phyloP scores from a whole-genome alignment of 352 stramenopile genomes.

The Pythium aphanidermatum region DNA sequence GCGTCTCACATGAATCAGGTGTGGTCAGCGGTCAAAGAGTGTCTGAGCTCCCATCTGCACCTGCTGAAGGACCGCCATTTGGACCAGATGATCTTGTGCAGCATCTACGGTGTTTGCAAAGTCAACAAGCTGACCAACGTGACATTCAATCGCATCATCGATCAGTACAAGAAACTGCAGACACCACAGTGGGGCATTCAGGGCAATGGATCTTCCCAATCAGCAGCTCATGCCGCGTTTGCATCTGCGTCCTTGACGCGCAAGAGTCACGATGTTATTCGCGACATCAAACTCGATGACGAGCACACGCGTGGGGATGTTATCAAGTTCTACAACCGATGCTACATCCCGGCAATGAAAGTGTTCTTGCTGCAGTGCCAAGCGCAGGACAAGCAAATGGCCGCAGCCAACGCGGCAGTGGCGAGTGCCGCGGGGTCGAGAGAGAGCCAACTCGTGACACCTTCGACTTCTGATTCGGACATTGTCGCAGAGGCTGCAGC shows the following conservation, averaged over 20 bases:
- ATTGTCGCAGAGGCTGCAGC: conserved; percentile 72
- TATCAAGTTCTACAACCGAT: conserved; percentile 89
- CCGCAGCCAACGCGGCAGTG: conserved; percentile 59
- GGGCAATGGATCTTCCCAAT: conserved; percentile 5
- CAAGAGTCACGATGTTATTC: conserved; percentile 58
- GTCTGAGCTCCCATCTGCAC: conserved; percentile 52
- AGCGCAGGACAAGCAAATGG: conserved; percentile 74
- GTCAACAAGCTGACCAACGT: conserved; percentile 64
- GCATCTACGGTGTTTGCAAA: conserved; percentile 83
- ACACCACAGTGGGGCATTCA: conserved; percentile 27
- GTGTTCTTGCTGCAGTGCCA: conserved; percentile 84
- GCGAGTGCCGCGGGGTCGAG: conserved; percentile 25
- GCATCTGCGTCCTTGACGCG: conserved; percentile 26
- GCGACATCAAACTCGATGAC: conserved; percentile 70
- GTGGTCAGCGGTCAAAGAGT: conserved; percentile 84
- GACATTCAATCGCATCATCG: conserved; percentile 76
- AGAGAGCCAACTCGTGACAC: conserved; percentile 32
- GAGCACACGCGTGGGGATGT: conserved; percentile 63
- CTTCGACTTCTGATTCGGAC: conserved; percentile 68
- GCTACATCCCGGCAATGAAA: conserved; percentile 81
- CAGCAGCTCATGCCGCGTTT: conserved; percentile 17
- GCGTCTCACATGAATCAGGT: conserved; percentile 77
- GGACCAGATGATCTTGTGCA: conserved; percentile 79
- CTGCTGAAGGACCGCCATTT: conserved; percentile 69
- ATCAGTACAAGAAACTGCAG: conserved; percentile 69